Evolutionary conservation across 495 filamentous ascomycete species (phyloP).

Genomic region (Recurvomyces mirabilis): DNA sequence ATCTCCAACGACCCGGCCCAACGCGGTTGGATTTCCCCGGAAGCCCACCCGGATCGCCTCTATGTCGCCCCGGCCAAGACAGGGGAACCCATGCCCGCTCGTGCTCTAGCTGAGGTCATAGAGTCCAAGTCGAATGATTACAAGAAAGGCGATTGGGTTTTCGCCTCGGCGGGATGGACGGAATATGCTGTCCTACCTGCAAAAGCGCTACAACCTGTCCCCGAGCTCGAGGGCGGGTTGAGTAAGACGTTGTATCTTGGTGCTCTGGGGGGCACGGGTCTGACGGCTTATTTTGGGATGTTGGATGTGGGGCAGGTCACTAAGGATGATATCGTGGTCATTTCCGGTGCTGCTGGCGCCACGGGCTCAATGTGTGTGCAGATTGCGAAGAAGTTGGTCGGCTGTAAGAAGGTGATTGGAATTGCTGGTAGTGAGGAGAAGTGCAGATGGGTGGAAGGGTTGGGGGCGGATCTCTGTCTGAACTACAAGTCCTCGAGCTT

Average conservation of each 20-base stretch:
- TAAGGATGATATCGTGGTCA: conserved; percentile 37
- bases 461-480: conserved; percentile 55
- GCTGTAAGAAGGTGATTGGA: conserved; percentile 45
- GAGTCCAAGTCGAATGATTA: conserved; percentile 32
- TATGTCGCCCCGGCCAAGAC: conserved; percentile 57
- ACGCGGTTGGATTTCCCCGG: conserved; percentile 59
- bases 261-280: conserved; percentile 38
- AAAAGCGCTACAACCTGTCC: conserved; percentile 21
- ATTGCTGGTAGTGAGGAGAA: conserved; percentile 58
- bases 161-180: conserved; percentile 36
- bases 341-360: conserved; percentile 50
- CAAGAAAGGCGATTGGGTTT: conserved; percentile 33
- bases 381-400: conserved; percentile 45
- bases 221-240: conserved; percentile 21
- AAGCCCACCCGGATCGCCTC: conserved; percentile 39
- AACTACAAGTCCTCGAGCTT: conserved; percentile 56
- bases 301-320: conserved; percentile 31
- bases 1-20: conserved; percentile 75
- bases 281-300: conserved; percentile 45
- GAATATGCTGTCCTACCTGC: conserved; percentile 40
- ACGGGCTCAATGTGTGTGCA: conserved; percentile 58
- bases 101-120: conserved; percentile 44
- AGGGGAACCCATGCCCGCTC: conserved; percentile 57
- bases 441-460: conserved; percentile 47
- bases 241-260: conserved; percentile 40